Evolutionary conservation across 164 flowering plant species (phyloP).

Genomic region (grape (Vitis vinifera)): DNA sequence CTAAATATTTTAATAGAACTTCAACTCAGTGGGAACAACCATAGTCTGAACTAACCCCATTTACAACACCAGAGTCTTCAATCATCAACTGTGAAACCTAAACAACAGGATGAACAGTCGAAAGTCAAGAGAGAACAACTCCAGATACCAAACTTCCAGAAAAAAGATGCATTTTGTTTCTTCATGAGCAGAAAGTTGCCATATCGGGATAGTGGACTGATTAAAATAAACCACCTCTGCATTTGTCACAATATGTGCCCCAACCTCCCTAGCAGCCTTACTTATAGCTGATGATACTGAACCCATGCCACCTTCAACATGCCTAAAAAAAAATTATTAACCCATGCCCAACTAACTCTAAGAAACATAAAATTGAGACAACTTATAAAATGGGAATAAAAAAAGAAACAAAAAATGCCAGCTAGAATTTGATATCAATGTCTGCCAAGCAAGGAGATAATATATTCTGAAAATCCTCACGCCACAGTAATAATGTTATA

Average conservation of each 20-base stretch:
- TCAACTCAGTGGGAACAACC: no score
- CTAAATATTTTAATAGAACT: no score
- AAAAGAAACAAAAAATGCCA: no score
- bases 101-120: constrained; percentile 11
- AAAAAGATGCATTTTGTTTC: background rate
- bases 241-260: constrained; percentile 73
- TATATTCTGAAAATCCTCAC: no score
- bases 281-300: constrained; percentile 77
- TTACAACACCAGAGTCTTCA: constrained; percentile 56
- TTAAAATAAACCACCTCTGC: constrained; percentile 56
- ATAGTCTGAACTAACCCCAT: constrained; percentile 63
- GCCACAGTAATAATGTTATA: no score
- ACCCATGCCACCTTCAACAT: constrained; percentile 99
- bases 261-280: constrained; percentile 82
- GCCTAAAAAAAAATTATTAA: constrained; percentile 36
- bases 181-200: background rate
- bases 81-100: constrained; percentile 69
- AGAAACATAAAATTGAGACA: no score
- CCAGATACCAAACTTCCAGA: background rate
- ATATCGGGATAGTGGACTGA: background rate
- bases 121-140: background rate
- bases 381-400: no score
- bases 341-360: no score
- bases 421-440: no score
- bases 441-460: no score